Percentiles rank a stretch among this genome's conserved stretches.
Conservation (phyloP, 306 rosid species). For the Datisca glomerata region DNA sequence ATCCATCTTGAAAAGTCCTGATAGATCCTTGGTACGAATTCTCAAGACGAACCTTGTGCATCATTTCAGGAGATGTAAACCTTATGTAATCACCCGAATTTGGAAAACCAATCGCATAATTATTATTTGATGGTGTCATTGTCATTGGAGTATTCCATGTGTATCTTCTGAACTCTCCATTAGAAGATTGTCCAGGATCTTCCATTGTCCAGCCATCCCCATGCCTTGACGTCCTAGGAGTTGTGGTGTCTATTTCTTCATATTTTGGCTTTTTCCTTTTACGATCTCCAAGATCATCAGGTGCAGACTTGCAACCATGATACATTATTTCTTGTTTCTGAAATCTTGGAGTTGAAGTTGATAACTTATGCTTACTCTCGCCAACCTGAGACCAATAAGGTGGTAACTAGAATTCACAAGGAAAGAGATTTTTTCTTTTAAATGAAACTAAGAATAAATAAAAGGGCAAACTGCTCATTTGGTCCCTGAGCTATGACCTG, state of each 20-base stretch:
- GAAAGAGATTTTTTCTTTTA: too few species aligned
- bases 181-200: constrained; percentile 32
- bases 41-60: constrained; percentile 18
- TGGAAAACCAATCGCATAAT: constrained; percentile 6
- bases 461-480: too few species aligned
- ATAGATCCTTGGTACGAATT: constrained; percentile 27
- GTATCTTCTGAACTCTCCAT: constrained; percentile 15
- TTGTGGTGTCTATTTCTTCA: constrained; percentile 27
- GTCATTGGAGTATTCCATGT: constrained; percentile 17
- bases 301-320: constrained; percentile 36
- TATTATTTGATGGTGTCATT: constrained; percentile 26
- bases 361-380: constrained; percentile 30
- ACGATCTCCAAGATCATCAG: constrained; percentile 33
- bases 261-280: constrained; percentile 29
- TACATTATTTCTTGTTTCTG: constrained; percentile 30
- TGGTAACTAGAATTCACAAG: too few species aligned
- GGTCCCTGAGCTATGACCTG: too few species aligned
- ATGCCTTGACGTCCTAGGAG: constrained; percentile 32
- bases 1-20: constrained; percentile 21
- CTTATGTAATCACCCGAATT: constrained; percentile 24
- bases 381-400: too few species aligned
- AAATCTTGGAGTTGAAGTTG: constrained; percentile 22
- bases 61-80: constrained; percentile 18
- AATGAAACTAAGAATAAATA: too few species aligned
- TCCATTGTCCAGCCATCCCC: constrained; percentile 42